Evolutionary conservation across 2,329 filamentous ascomycete genomes (phyloP), one percentile per base, ranked within the genome.

Genomic region (Clonostachys chloroleuca): DNA sequence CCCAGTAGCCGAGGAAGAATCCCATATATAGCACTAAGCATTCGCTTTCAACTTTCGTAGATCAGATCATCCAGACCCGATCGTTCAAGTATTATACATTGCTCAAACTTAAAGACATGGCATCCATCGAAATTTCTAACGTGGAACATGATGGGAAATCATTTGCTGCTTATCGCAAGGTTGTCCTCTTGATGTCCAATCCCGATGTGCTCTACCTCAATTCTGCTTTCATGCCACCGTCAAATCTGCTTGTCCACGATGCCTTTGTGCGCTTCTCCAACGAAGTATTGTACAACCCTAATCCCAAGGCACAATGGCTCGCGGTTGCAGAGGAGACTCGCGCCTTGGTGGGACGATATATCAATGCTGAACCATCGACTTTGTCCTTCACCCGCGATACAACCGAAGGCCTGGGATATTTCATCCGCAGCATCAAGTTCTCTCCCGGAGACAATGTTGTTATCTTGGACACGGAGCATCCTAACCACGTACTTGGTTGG

Each of bases 401-500:
- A 0, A 66, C 63, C 2, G 63, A 66, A 40, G 63, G 52, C 1
- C 48, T 64, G 1, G 56, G 56, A 4, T 48, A 45, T 33, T 64
- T 66, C 47, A 58, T 62, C 37, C 54, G 50, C 6, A 48, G 51
- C 16, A 12, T 63, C 5, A 33, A 35, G 2, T 55, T 65, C 24
- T 9, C 47, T 3, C 47, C 50, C n/a, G n/a, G n/a, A 5, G 61
- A 64, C 36, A 66, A 66, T 30, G 58, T 65, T 7, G 59, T 65
- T 5, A 45, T 62, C 1, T 44, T 64, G 10, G 63, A 64, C 39
- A 53, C 51, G 30, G 63, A 66, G 45, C 61, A 64, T 40, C 62
- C 61, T 2, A 64, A 63, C 46, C 59, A 60, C 12, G 58, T 50
- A 1, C 62, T 60, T 33, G 58, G 55, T 1, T 65, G 59, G 57